A percentile compares a stretch with the other conserved stretches of the same genome.
Evolutionary conservation across 306 rosid genomes (phyloP).

Genomic region (Senna tora): DNA sequence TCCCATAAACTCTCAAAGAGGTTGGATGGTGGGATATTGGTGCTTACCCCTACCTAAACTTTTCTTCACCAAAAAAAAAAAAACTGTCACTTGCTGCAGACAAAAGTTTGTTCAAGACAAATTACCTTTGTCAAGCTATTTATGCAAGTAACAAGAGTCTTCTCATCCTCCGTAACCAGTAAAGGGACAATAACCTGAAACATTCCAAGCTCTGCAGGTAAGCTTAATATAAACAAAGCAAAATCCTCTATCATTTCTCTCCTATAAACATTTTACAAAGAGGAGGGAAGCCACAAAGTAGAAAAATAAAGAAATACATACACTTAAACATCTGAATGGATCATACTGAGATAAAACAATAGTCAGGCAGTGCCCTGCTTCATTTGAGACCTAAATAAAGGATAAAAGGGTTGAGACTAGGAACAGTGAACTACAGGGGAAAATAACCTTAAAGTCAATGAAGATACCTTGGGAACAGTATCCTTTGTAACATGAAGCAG

Average conservation of each 20-base stretch:
- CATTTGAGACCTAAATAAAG: constrained; percentile 76
- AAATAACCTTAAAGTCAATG: constrained; percentile 7
- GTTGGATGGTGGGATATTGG: no score
- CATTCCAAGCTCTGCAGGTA: constrained; percentile 29
- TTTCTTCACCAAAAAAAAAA: no score
- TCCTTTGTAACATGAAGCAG: constrained; percentile 89
- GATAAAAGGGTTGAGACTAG: constrained; percentile 30
- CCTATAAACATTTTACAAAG: constrained; percentile 17
- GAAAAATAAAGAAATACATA: constrained; percentile 46
- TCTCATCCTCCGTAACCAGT: constrained; percentile 92
- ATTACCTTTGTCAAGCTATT: constrained; percentile 94
- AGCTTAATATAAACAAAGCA: constrained; percentile 27
- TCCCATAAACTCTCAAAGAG: no score
- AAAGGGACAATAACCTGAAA: constrained; percentile 91
- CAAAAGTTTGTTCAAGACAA: constrained; percentile 21
- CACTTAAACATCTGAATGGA: constrained; percentile 97
- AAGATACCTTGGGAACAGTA: constrained; percentile 70
- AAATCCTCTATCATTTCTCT: not conserved
- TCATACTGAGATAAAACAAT: constrained; percentile 77
- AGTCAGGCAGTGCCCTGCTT: constrained; percentile 94
- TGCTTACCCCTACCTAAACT: no score
- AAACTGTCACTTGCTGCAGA: constrained; percentile 21
- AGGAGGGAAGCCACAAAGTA: constrained; percentile 17
- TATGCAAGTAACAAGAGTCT: constrained; percentile 86
- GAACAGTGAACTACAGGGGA: constrained; percentile 25